Evolutionary conservation across 768 basidiomycete genomes (phyloP).

Genomic region (Dentipellis sp.): DNA sequence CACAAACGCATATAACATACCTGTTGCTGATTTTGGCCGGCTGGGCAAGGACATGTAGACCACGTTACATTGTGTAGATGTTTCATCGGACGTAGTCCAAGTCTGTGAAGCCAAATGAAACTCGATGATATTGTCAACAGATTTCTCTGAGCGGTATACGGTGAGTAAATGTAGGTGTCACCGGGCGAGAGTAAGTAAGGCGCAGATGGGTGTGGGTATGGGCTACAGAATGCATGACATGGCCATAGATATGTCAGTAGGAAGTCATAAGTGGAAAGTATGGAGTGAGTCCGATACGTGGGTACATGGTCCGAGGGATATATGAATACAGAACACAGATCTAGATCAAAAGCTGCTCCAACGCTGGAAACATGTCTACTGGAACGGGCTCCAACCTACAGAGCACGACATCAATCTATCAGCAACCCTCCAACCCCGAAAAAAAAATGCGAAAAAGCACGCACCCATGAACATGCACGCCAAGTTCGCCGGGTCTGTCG

Average conservation of each 20-base stretch:
- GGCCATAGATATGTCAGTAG: not conserved
- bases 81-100: too few species aligned
- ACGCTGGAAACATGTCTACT: not conserved
- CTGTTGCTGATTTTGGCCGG: too few species aligned
- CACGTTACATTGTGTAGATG: too few species aligned
- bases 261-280: not conserved
- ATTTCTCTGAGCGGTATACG: too few species aligned
- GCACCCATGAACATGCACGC: conserved; percentile 70
- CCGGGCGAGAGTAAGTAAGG: too few species aligned
- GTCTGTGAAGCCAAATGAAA: too few species aligned
- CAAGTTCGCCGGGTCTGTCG: conserved; percentile 68
- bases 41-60: too few species aligned
- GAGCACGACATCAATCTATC: not conserved
- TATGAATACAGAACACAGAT: not conserved
- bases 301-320: not conserved
- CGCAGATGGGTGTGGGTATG: too few species aligned
- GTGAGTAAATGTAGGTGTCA: too few species aligned
- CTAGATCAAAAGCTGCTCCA: not conserved
- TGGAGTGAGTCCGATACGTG: not conserved
- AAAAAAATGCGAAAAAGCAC: conserved; percentile 15
- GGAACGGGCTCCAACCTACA: conserved; percentile 33
- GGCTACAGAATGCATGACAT: not conserved
- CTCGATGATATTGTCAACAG: too few species aligned
- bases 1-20: too few species aligned
- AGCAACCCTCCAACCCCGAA: not conserved